Base-by-base conservation (phyloP, 164 flowering plant genomes). In the Malania oleifera region DNA sequence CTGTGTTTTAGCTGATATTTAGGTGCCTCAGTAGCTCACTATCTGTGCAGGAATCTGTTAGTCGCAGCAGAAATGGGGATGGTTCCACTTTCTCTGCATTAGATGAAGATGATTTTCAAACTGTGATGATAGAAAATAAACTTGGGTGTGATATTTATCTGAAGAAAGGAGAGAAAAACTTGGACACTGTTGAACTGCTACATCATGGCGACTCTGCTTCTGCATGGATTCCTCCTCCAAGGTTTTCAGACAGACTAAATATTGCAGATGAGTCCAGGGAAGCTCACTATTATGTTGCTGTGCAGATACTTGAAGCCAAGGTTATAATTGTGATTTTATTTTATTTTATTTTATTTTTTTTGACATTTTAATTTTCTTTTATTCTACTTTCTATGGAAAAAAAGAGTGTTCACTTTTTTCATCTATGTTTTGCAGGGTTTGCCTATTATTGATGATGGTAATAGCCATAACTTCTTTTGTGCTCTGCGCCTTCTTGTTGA, bases 21-120 rank as follows among this genome's bases (percentile, higher is more conserved):
- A 38, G 14, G 54, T 19, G 19, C 18, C 48, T 62, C 22, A 69
- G 25, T 27, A 23, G 39, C 47, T 9, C 39, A 20, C 9, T 57
- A 17, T 23, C n/a, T 52, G 62, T 56, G 48, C 86, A 95, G 99
- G 88, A 76, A 58, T 67, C 74, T 69, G 70, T 62, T 69, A 47
- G 17, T 65, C 69, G 54, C 64, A 51, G 39, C 47, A 67, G 27
- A 44, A 48, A 48, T 57, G 76, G 51, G 48, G 77, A 80, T 54
- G 76, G 77, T 59, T 34, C 73, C 10, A 63, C 79, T n/a, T 73
- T 77, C 64, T 82, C 89, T 58, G 97, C 99, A 40, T 64, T 95
- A 63, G 96, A 95, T 77, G 96, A 82, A 59, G 95, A 84, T 71
- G 96, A 95, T 64, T 78, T 84, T 66, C 95, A 84, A 71, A 89